Evolutionary conservation across 2,329 filamentous ascomycete species (phyloP).

Genomic region (Venturia nashicola): DNA sequence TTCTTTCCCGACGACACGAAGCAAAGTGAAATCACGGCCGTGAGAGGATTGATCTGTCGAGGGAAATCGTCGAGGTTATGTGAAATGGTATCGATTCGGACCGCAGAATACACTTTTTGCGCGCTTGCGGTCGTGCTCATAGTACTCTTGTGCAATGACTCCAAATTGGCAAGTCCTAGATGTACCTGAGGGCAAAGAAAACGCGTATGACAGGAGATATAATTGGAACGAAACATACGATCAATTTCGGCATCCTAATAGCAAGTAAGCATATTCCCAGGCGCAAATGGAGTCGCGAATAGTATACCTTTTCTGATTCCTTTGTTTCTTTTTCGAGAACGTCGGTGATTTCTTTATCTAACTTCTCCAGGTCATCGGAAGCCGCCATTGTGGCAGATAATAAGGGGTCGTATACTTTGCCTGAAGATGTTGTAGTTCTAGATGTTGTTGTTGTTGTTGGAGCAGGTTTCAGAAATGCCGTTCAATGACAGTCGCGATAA

Average conservation of each 20-base stretch:
- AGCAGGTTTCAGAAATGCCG: background rate
- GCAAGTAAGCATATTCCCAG: constrained; percentile 12
- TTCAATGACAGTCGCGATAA: background rate
- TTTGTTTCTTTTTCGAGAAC: constrained; percentile 74
- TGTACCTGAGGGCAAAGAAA: background rate
- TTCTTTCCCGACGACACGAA: background rate
- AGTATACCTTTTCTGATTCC: constrained; percentile 74
- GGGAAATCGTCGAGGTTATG: background rate
- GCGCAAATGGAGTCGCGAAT: background rate
- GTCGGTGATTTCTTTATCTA: constrained; percentile 38
- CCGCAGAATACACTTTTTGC: background rate
- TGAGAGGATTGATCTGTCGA: background rate
- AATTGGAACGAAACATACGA: constrained; percentile 31
- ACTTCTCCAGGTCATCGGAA: constrained; percentile 6
- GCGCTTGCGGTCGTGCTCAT: background rate
- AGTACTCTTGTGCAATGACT: background rate
- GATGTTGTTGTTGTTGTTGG: background rate
- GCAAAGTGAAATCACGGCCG: background rate
- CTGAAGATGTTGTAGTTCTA: background rate
- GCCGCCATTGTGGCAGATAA: constrained; percentile 2
- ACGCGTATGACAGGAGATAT: background rate
- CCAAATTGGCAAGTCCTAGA: background rate
- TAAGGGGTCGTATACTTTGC: constrained; percentile 4
- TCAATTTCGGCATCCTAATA: constrained; percentile 84
- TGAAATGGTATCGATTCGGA: background rate